phyloP scores from a whole-genome alignment of 306 rosid species.

The Calophaca sinica region DNA sequence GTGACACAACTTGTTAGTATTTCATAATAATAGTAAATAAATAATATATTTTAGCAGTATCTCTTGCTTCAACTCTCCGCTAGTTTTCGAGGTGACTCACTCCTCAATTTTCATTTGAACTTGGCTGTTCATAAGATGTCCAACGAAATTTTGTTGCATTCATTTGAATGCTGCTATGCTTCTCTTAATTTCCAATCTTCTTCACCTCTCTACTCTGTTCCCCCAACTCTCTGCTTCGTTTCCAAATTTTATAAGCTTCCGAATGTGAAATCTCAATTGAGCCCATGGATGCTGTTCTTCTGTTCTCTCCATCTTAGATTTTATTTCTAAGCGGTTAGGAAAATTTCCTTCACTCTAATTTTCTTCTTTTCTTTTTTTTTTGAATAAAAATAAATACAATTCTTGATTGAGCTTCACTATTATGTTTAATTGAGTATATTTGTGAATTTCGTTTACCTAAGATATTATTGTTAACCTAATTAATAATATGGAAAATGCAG shows the following conservation, averaged over 20 bases:
- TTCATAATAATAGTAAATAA: no score
- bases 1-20: no score
- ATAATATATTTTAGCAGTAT: no score
- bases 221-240: neutral
- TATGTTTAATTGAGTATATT: neutral
- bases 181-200: neutral
- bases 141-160: neutral
- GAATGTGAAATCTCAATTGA: no score
- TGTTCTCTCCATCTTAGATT: no score
- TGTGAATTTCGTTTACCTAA: neutral
- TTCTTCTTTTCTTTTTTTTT: no score
- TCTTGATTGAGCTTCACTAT: no score
- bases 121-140: no score
- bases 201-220: neutral
- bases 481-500: conserved; percentile 46
- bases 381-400: no score
- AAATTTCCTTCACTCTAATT: neutral
- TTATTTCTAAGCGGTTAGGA: neutral
- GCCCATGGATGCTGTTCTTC: no score
- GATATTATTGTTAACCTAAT: neutral
- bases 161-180: neutral
- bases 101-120: neutral
- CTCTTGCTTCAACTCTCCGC: conserved; percentile 27
- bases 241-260: neutral
- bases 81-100: neutral